phyloP scores from a whole-genome alignment of 305 asterid genomes.

The Fraxinus nigra region DNA sequence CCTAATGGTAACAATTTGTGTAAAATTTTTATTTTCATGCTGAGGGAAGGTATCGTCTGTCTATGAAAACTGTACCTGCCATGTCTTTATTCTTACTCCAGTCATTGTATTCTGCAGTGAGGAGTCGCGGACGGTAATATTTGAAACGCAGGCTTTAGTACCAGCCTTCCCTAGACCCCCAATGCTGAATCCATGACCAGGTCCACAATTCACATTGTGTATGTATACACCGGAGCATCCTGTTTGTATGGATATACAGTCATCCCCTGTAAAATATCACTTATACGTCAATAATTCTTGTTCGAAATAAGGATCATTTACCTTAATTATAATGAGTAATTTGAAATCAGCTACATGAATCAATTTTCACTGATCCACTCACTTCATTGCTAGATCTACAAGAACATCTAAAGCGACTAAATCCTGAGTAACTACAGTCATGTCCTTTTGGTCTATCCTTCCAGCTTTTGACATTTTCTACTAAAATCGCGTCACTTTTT shows the following conservation, averaged over 20 bases:
- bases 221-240: constrained; percentile 38
- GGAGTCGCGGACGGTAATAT: constrained; percentile 41
- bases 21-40: neutral
- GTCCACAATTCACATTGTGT: constrained; percentile 45
- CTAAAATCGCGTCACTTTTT: neutral
- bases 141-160: constrained; percentile 46
- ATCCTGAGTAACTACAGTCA: neutral
- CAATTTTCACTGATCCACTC: neutral
- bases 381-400: neutral
- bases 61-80: constrained; percentile 38
- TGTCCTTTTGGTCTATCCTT: neutral
- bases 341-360: neutral
- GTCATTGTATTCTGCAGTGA: constrained; percentile 24
- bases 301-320: neutral
- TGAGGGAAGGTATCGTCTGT: neutral
- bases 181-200: constrained; percentile 58
- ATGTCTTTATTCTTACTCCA: constrained; percentile 51
- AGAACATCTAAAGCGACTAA: neutral
- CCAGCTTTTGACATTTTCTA: neutral
- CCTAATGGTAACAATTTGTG: neutral
- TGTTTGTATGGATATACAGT: constrained; percentile 56
- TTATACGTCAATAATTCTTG: neutral
- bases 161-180: constrained; percentile 46
- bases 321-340: neutral
- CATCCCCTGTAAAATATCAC: constrained; percentile 39